Conservation (phyloP, 108 stramenopile genomes). For the Cyclotella kingstonii region DNA sequence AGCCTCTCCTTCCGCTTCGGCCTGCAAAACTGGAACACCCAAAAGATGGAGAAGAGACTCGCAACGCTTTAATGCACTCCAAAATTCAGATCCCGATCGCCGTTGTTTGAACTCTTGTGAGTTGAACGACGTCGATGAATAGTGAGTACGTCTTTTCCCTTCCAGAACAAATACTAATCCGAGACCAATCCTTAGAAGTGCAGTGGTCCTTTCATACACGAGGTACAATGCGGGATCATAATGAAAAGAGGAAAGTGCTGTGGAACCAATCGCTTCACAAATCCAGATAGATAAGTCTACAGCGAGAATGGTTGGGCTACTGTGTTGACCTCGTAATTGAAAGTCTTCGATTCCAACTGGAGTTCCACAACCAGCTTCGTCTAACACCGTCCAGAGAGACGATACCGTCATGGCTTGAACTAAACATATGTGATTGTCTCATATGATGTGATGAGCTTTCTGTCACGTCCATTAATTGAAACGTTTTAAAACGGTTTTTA, state of each 20-base stretch:
- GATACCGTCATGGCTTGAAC: conserved; percentile 67
- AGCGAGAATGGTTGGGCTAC: conserved; percentile 64
- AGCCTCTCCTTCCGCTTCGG: conserved; percentile 95
- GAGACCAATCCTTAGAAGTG: conserved; percentile 84
- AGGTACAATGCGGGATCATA: conserved; percentile 67
- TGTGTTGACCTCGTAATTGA: conserved; percentile 3
- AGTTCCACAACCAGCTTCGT: conserved; percentile 69
- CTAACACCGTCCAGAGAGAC: conserved; percentile 73
- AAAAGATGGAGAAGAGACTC: conserved; percentile 70
- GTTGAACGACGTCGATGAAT: conserved; percentile 15
- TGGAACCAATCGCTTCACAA: conserved; percentile 67
- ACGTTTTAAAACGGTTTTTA: too few species aligned
- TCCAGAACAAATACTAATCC: conserved; percentile 93
- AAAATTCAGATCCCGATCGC: conserved; percentile 64
- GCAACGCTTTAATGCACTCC: conserved; percentile 67
- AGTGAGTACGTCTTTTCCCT: conserved; percentile 68
- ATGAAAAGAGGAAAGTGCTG: conserved; percentile 59
- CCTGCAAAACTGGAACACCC: conserved; percentile 87
- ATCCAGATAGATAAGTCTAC: conserved; percentile 95
- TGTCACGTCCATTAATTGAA: too few species aligned
- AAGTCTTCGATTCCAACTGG: conserved; percentile 58
- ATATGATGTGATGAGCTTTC: not conserved
- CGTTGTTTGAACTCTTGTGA: conserved; percentile 49
- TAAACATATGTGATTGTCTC: not conserved
- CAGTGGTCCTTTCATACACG: conserved; percentile 76